Base-by-base conservation (phyloP, 1,284 basidiomycete genomes). In the Rhodotorula sp. region DNA sequence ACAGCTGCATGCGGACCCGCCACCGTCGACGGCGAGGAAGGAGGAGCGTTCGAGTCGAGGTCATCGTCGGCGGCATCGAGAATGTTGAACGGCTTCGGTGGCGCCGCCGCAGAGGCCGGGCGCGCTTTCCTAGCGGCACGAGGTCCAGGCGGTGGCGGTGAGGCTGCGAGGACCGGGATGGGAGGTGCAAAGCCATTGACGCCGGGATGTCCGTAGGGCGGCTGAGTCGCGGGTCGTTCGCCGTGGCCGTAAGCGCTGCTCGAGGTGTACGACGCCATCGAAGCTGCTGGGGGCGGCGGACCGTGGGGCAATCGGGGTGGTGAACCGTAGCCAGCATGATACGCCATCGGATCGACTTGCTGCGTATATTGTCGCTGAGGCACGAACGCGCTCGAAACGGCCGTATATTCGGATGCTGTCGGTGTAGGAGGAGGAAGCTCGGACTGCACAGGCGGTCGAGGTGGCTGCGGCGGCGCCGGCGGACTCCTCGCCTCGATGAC, bases 11-110 rank as follows among this genome's bases (percentile, higher is more conserved):
- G 54, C n/a, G 54, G n/a, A 16, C 15, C 54, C 6, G 54, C 29
- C n/a, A 73, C 23, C 54, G 76, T 49, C 51, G 77, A 43, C 31
- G 79, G 54, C 43, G 79, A 59, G 59, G 78, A 49, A 65, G 74
- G n/a, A 63, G 64, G 48, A 6, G 48, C 20, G 31, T 49, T 31
- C 23, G 49, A 34, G 16, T 31, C 20, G 49, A 62, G 52, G 34
- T 77, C 72, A 31, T 78, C 75, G 60, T 69, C 72, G 23, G 75
- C 77, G 6, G 63, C 59, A 31, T 78, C 77, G 34, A 77, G 78
- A 57, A 77, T 76, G 69, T 76, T 76, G 51, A 74, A 46, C 48
- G 74, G 72, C 66, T 71, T 69, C 59, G 68, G 48, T 64, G 47
- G 10, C n/a, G 31, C n/a, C 59, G 23, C 61, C 52, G 31, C 65